Conservation (phyloP, 1,284 basidiomycete species). For the Tilletia indica region DNA sequence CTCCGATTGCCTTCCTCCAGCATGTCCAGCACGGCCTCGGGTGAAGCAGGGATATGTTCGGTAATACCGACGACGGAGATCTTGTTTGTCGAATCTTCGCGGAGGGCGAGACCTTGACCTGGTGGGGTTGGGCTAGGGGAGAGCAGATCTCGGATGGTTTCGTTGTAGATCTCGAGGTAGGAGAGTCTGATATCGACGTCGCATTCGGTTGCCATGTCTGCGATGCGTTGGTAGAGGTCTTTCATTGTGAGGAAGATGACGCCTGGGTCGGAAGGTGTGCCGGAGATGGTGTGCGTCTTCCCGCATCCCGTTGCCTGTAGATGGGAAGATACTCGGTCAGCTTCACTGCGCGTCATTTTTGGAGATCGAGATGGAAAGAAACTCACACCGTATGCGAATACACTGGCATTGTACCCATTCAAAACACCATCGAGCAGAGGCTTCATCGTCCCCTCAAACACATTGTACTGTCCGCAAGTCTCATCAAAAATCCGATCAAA, state of each 20-base stretch:
- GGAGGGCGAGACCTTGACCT: conserved; percentile 48
- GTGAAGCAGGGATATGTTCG: conserved; percentile 49
- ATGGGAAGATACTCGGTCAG: background rate
- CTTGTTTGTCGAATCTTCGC: conserved; percentile 51
- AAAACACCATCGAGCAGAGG: conserved; percentile 50
- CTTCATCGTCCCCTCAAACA: conserved; percentile 50
- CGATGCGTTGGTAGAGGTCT: conserved; percentile 52
- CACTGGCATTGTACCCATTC: conserved; percentile 54
- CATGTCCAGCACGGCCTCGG: conserved; percentile 51
- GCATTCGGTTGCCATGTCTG: conserved; percentile 41
- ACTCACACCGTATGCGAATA: conserved; percentile 54
- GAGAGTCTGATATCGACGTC: conserved; percentile 51
- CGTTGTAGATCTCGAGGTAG: conserved; percentile 56
- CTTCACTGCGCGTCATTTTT: background rate
- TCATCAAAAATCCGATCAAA: conserved; percentile 54
- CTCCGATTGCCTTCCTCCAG: conserved; percentile 52
- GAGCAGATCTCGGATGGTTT: conserved; percentile 53
- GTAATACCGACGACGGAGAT: conserved; percentile 55
- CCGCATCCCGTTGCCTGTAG: conserved; percentile 52
- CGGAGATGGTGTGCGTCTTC: conserved; percentile 56
- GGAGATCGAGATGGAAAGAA: too few species aligned
- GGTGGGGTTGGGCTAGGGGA: conserved; percentile 48
- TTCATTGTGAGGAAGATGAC: conserved; percentile 56
- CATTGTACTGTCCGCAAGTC: conserved; percentile 41
- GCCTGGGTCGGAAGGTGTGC: conserved; percentile 49